Conservation (phyloP, 805 yeast genomes). For the Candida schatavii region DNA sequence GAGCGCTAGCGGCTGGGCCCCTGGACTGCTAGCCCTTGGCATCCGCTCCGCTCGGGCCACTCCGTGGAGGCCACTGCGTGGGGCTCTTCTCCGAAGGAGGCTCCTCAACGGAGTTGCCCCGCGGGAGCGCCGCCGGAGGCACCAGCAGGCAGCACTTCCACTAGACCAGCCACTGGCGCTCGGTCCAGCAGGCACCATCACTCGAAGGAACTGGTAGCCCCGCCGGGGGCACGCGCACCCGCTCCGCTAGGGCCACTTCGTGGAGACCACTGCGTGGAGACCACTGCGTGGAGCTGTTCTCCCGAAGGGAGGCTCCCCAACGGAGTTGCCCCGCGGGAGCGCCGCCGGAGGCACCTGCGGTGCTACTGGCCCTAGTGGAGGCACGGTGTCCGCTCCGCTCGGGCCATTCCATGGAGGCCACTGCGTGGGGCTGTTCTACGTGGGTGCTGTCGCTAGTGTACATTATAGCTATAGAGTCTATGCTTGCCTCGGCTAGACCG, state of each 20-base stretch:
- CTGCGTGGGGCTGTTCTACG: not conserved
- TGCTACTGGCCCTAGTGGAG: not conserved
- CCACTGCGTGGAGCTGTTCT: not conserved
- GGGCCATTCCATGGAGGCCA: not conserved
- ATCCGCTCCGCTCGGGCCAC: not conserved
- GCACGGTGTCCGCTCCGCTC: not conserved
- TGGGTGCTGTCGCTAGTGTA: not conserved
- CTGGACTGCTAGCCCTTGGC: too few relatives aligned
- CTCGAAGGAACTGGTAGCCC: not conserved
- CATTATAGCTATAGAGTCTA: not conserved
- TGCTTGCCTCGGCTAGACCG: constrained; percentile 48
- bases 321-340: not conserved
- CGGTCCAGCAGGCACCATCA: too few relatives aligned
- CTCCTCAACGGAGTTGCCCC: not conserved
- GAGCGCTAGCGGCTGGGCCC: too few relatives aligned
- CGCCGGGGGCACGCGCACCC: not conserved
- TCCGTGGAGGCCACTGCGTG: not conserved
- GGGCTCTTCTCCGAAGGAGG: not conserved
- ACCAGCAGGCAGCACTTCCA: not conserved
- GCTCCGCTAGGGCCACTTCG: not conserved
- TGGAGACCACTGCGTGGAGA: not conserved
- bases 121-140: not conserved
- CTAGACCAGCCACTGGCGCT: too few relatives aligned
- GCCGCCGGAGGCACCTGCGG: not conserved
- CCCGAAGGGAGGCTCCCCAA: not conserved